Conservation (phyloP, 2,329 filamentous ascomycete genomes). For the Parafenestella ontariensis region DNA sequence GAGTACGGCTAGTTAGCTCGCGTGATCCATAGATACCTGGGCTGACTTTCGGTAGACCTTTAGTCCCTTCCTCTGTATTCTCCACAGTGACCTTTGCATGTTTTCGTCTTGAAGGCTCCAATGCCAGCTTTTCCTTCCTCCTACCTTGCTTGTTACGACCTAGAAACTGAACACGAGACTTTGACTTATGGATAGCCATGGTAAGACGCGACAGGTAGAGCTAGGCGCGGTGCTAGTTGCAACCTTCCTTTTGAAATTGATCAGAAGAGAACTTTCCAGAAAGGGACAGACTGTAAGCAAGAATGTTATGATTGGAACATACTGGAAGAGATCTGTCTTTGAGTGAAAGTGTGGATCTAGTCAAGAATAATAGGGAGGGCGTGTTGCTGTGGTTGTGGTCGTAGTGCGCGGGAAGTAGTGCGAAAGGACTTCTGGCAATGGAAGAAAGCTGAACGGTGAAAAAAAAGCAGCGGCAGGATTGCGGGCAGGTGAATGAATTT, state of each 20-base stretch:
- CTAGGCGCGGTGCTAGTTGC: neutral
- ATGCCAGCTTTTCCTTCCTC: neutral
- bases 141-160: neutral
- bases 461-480: neutral
- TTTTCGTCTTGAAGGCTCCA: neutral
- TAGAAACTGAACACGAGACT: conserved; percentile 1
- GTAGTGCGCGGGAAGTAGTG: neutral
- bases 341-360: neutral
- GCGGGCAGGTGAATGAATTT: neutral
- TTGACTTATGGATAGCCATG: conserved; percentile 5
- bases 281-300: too few species aligned
- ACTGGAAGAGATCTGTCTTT: neutral
- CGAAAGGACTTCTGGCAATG: too few species aligned
- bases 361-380: too few species aligned
- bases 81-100: neutral
- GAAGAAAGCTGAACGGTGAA: neutral
- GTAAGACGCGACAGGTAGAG: neutral
- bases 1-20: neutral
- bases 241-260: neutral
- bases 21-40: neutral
- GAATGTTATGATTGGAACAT: neutral
- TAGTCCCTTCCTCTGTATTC: neutral
- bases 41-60: neutral
- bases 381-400: neutral
- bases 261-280: neutral